A percentile compares a stretch with the other conserved stretches of the same genome.
These are phyloP conservation scores for Nicotiana tomentosiformis DNA, from an alignment of 257 asterid genomes.

Conservation along the genomic window DNA sequence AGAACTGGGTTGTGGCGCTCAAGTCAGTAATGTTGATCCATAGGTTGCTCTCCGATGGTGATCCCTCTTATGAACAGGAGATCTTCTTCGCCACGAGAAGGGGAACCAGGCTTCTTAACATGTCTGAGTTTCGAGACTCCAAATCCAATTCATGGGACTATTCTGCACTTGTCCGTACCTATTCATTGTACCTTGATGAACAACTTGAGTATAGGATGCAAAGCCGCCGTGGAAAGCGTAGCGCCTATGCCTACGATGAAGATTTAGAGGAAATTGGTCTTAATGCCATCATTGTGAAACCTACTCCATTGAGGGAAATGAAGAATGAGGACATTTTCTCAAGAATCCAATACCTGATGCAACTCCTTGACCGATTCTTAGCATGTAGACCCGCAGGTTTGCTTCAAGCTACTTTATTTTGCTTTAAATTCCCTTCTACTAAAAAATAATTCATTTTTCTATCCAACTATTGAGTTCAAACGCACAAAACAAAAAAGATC, in stretches of 20 bases:
- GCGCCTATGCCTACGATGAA: constrained; percentile 28
- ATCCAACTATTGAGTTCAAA: neutral
- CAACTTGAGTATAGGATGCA: constrained; percentile 82
- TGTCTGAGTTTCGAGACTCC: constrained; percentile 73
- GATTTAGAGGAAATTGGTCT: constrained; percentile 25
- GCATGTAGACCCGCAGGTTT: constrained; percentile 89
- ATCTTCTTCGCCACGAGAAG: constrained; percentile 78
- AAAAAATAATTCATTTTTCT: neutral
- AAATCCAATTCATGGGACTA: constrained; percentile 72
- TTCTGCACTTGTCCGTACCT: constrained; percentile 77
- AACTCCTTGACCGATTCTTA: constrained; percentile 71
- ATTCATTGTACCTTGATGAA: constrained; percentile 73
- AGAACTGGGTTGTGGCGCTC: constrained; percentile 84
- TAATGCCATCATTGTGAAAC: constrained; percentile 15
- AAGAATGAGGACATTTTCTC: constrained; percentile 50
- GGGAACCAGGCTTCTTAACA: constrained; percentile 87
- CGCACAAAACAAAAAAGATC: neutral
- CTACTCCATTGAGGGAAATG: constrained; percentile 56
- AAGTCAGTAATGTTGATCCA: constrained; percentile 82
- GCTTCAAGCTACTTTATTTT: neutral
- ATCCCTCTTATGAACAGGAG: constrained; percentile 70
- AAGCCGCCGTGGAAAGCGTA: constrained; percentile 39
- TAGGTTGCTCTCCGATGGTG: constrained; percentile 78
- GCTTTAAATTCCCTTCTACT: neutral
- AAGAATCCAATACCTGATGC: constrained; percentile 58